Base-by-base conservation (phyloP, 1,284 basidiomycete species). In the Wallemia ichthyophaga region DNA sequence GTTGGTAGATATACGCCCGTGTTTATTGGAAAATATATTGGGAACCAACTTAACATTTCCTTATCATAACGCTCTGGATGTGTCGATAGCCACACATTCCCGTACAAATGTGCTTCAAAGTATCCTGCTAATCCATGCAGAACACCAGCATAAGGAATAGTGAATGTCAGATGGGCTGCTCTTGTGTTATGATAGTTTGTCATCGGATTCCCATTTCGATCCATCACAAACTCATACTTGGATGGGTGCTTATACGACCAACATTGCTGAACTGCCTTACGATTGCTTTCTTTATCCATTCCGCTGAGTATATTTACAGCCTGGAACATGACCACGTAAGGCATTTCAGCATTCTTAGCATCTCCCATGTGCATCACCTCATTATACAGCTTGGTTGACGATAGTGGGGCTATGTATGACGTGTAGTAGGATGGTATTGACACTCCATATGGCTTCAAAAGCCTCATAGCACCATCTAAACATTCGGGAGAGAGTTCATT, bases 1-100 rank as follows among this genome's bases (percentile, higher is more conserved):
- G 82, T 82, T 13, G 94, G 92, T 0, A 98, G 75, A 68, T 95
- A 96, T 5, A 99, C 71, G 33, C 27, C 25, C 57, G 33, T 27
- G 33, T 58, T 48, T 7, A 31, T 58, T 25, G 92, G 92, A 71
- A 99, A 94, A 72, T 88, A 95, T 28, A 96, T 73, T 0, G 94
- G 94, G 73, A 99, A 99, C 94, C 94, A 99, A 66, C 86, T 92
- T 62, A 96, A 75, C 92, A 98, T 96, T 64, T 96, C 75, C 58
- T 77, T 71, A 60, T 85, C 79, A 69, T 83, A 82, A 57, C 81
- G 79, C 60, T 88, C 80, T 0, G 94, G 94, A 68, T 95, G 89
- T 58, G 94, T 99, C 65, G 87, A 94, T 32, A 98, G 73, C 0
- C 85, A 84, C 23, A 98, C 75, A 64, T 83, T 81, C 37, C 79